A percentile compares a stretch with the other conserved stretches of the same genome.
phyloP scores from a whole-genome alignment of 2,329 filamentous ascomycete species.

The Ophiostoma perfectum region DNA sequence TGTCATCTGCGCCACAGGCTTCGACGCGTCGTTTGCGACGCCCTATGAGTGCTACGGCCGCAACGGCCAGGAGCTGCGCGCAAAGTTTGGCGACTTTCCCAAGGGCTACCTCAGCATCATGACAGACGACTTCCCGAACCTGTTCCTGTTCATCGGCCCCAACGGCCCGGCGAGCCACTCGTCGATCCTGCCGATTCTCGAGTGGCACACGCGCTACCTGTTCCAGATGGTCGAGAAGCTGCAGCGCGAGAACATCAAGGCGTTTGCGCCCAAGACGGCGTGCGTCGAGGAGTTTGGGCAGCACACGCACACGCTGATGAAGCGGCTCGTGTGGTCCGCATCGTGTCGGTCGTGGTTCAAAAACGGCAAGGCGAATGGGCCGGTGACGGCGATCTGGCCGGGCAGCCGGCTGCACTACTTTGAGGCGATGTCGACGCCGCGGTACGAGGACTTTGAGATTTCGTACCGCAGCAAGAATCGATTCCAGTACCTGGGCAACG shows the following conservation, averaged over 20 bases:
- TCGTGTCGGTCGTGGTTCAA: slow-evolving; percentile 32
- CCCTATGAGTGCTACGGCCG: slow-evolving; percentile 30
- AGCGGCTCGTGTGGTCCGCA: slow-evolving; percentile 31
- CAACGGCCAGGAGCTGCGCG: slow-evolving; percentile 16
- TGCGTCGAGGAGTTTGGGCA: slow-evolving; percentile 29
- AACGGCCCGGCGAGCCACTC: slow-evolving; percentile 25
- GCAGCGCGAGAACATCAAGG: slow-evolving; percentile 33
- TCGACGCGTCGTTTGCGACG: slow-evolving; percentile 31
- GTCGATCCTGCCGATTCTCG: slow-evolving; percentile 27
- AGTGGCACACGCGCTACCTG: slow-evolving; percentile 32
- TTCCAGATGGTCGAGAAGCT: slow-evolving; percentile 27
- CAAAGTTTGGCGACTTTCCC: slow-evolving; percentile 47
- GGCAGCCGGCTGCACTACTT: slow-evolving; percentile 41
- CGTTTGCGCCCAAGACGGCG: slow-evolving; percentile 14
- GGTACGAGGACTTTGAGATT: slow-evolving; percentile 43
- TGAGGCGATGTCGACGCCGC: slow-evolving; percentile 37
- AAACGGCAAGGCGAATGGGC: slow-evolving; percentile 36
- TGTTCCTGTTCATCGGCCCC: slow-evolving; percentile 27
- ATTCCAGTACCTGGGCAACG: slow-evolving; percentile 39
- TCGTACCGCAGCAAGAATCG: slow-evolving; percentile 34
- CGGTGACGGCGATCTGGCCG: slow-evolving; percentile 40
- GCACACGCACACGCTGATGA: slow-evolving; percentile 32
- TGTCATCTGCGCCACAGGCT: slow-evolving; percentile 37
- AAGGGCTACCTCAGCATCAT: slow-evolving; percentile 38
- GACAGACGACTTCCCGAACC: slow-evolving; percentile 33